Evolutionary conservation across 225 moss, liverwort and hornwort species (phyloP).

Genomic region (Asterella californica): DNA sequence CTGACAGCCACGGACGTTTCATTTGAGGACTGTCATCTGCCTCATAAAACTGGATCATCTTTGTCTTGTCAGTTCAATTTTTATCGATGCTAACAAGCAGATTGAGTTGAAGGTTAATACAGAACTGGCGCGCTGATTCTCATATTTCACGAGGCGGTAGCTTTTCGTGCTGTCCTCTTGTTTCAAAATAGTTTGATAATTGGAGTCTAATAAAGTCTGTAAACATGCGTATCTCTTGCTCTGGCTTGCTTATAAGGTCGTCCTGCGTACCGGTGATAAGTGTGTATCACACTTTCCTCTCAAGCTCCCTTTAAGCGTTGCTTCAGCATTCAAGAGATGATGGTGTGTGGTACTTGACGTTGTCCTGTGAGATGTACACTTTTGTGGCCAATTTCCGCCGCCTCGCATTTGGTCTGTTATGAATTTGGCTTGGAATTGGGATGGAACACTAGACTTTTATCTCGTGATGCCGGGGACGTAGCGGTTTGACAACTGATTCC

Average conservation of each 20-base stretch:
- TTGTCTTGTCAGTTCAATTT: conserved; percentile 16
- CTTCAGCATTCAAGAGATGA: too few species aligned
- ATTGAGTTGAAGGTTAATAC: background rate
- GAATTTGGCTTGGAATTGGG: too few species aligned
- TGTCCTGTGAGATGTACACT: too few species aligned
- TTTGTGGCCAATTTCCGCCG: too few species aligned
- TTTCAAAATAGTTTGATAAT: conserved; percentile 27
- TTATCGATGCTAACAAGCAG: conserved; percentile 15
- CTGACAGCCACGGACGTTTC: conserved; percentile 17
- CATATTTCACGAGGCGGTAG: conserved; percentile 16
- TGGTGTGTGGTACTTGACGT: too few species aligned
- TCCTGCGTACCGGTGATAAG: background rate
- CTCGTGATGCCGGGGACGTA: too few species aligned
- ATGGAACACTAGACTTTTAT: too few species aligned
- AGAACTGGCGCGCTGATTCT: conserved; percentile 19
- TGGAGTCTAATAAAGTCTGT: conserved; percentile 31
- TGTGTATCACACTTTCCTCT: background rate
- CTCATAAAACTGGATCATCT: conserved; percentile 4
- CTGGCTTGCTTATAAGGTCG: background rate
- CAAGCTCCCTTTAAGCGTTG: too few species aligned
- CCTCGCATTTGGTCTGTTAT: too few species aligned
- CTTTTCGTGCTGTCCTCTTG: conserved; percentile 10
- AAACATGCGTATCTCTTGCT: conserved; percentile 17
- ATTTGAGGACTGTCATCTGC: conserved; percentile 15
- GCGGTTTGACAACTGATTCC: too few species aligned